Base-by-base conservation (phyloP, 306 rosid species). In the Corylus americana region DNA sequence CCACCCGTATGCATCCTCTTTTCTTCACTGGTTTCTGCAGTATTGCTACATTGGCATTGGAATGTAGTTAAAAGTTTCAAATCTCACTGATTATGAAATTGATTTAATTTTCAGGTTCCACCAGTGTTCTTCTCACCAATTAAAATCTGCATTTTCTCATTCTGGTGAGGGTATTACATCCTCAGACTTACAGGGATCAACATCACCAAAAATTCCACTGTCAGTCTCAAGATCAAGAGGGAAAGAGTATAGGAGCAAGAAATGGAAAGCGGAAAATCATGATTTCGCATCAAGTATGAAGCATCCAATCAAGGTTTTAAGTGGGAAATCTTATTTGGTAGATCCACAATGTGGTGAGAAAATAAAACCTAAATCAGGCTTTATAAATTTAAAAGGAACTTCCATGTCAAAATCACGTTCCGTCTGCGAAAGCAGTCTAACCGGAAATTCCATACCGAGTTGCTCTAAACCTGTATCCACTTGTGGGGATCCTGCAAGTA, bases 191-290 rank as follows among this genome's bases (percentile, higher is more conserved):
- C 59, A 5, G 2, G 88, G 58, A 78, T 76, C 71, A 48, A 66
- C 85, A 77, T 90, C 89, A 0, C 98, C 89, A 1, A 82, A 47
- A 71, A 89, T 89, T 85, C 91, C 93, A 14, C 55, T 79, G 8
- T 92, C 94, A 5, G 97, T 94, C 29, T 89, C 97, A 12, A 90
- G 82, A 76, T 89, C 96, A 11, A 92, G 97, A 87, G 98, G 98
- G 27, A 92, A 90, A 73, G 71, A 88, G 62, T 90, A 86, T 72
- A 88, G 44, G 55, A 80, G 68, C 79, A 89, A 90, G 85, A 90
- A 84, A 20, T 88, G 92, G 91, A 85, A 64, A 80, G 88, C 78
- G 58, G 79, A 48, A 22, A 77, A 76, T 76, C 82, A 79, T 73
- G 83, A 76, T 51, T 27, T n/a, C 57, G 73, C 77, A 70, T 73